Evolutionary conservation across 139 green algal species (phyloP).

Genomic region (Tetraselmis chui): DNA sequence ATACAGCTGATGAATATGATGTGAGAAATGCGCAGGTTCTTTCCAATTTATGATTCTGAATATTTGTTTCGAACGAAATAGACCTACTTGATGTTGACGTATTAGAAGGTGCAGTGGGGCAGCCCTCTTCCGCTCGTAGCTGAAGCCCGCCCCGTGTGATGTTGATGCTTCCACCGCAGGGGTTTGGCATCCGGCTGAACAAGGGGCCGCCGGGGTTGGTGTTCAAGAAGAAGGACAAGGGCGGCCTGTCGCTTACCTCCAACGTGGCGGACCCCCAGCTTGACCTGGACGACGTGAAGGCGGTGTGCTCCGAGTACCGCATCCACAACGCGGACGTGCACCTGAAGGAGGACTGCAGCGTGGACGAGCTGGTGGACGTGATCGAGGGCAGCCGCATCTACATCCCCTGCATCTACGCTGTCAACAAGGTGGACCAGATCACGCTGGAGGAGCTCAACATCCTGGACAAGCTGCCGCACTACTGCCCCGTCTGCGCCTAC

Average conservation of each 20-base stretch:
- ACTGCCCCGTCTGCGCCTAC: constrained; percentile 89
- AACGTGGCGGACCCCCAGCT: constrained; percentile 56
- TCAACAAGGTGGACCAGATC: constrained; percentile 97
- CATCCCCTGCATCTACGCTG: constrained; percentile 90
- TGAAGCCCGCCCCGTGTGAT: no score
- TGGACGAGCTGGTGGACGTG: constrained; percentile 95
- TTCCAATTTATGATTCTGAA: no score
- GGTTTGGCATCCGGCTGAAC: constrained; percentile 93
- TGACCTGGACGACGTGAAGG: constrained; percentile 86
- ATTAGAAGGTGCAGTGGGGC: no score
- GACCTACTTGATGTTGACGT: no score
- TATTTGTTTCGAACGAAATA: no score
- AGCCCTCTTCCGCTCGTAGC: no score
- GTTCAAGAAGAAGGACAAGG: constrained; percentile 92
- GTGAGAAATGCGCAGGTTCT: no score
- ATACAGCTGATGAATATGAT: no score
- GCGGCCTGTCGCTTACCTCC: constrained; percentile 72
- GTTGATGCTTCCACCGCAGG: no score
- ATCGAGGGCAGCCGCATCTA: constrained; percentile 95
- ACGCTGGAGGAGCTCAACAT: constrained; percentile 91
- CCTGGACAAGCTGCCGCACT: constrained; percentile 86
- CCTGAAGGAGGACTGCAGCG: constrained; percentile 69
- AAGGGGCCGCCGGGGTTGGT: constrained; percentile 89
- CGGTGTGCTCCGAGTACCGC: constrained; percentile 72
- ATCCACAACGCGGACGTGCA: constrained; percentile 94